phyloP scores from a whole-genome alignment of 345 rosid genomes.

The Melastoma malabathricum region DNA sequence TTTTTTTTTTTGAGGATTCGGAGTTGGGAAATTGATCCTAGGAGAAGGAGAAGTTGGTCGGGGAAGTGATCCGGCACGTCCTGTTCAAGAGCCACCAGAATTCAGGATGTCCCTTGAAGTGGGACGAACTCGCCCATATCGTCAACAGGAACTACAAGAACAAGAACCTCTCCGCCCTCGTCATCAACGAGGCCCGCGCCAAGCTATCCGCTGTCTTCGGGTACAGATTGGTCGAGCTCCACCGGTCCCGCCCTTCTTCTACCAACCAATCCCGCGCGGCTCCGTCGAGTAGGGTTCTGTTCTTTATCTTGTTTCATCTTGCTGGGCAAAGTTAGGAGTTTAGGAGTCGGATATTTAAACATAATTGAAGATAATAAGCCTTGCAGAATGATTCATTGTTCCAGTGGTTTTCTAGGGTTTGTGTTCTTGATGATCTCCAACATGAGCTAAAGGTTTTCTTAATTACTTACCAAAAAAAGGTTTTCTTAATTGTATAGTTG shows the following conservation, averaged over 20 bases:
- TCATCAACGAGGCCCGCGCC: constrained; percentile 56
- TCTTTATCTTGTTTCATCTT: neutral
- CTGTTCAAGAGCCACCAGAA: constrained; percentile 69
- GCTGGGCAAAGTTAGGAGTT: neutral
- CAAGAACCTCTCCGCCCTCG: constrained; percentile 45
- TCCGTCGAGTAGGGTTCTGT: constrained; percentile 32
- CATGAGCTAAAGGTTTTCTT: no score
- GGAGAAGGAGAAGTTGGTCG: constrained; percentile 90
- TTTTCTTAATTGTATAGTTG: no score
- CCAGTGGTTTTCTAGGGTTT: no score
- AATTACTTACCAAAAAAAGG: no score
- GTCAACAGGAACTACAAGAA: constrained; percentile 62
- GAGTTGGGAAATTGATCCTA: constrained; percentile 4
- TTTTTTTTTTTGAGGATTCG: no score
- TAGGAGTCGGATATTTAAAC: neutral
- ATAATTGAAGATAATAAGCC: no score
- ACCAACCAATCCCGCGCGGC: constrained; percentile 35
- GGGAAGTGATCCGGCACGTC: constrained; percentile 68
- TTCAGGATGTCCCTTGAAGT: constrained; percentile 71
- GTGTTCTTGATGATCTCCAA: no score
- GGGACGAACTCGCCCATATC: constrained; percentile 82
- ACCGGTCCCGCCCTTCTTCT: constrained; percentile 45
- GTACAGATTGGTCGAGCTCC: constrained; percentile 71
- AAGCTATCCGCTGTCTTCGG: constrained; percentile 61
- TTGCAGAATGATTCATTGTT: no score